Base-by-base conservation (phyloP, 805 yeast genomes). In the Starmerella ratchasimensis region DNA sequence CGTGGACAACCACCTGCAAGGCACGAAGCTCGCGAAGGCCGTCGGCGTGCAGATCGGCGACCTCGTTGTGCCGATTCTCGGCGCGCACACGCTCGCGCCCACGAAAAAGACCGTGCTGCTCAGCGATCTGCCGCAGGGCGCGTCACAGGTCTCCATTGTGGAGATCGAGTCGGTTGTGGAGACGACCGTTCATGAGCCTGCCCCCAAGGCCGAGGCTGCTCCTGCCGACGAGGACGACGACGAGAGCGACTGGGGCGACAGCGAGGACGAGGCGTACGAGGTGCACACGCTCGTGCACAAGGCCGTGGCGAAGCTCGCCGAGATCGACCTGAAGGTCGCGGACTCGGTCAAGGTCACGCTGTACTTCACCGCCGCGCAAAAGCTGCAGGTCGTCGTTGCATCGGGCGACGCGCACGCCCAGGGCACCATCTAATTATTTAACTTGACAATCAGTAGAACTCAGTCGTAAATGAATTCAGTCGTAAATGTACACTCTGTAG, bases 41-140 rank as follows among this genome's bases (percentile, higher is more conserved):
- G 74, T 90, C 54, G 98, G 98, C 59, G 74, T 77, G 55, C 76
- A 71, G 52, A 75, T 74, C 31, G 73, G 74, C 38, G 88, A 83
- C 50, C 54, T 55, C 30, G 81, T 84, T 57, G 68, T 73, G 42
- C 72, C 88, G 29, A 66, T 90, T 31, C 63, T 90, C 37, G 75
- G 79, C 43, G 71, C 75, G 36, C 88, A 84, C 64, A 81, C 97
- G 38, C 81, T 95, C 21, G 75, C 76, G 60, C 98, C 98, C 49
- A 80, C 82, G 55, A 80, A 82, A 63, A 80, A 77, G 62, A 64
- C 82, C 13, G 52, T 80, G 44, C 64, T 72, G 36, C 68, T 88
- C 50, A 69, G 66, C 33, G 76, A 69, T 36, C 68, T 76, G 42
- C 80, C 74, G 30, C 13, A 35, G 7, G n/a, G 18, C 15, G 23